Evolutionary conservation across 805 yeast genomes (phyloP).

Genomic region (Candida arabinofermentans): DNA sequence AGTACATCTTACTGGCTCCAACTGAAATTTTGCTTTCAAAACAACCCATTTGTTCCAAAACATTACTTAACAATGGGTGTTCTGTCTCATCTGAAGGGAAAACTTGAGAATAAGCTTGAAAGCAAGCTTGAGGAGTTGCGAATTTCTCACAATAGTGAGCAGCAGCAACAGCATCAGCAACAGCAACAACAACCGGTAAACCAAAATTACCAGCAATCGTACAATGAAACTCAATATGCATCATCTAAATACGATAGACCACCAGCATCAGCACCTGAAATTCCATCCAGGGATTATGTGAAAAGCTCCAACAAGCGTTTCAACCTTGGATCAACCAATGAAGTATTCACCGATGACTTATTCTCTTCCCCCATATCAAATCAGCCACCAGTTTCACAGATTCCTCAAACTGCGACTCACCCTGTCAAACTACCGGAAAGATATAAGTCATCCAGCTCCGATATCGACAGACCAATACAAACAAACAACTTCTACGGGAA

Average conservation of each 20-base stretch:
- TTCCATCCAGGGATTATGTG: not conserved
- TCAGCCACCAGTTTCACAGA: slow-evolving; percentile 17
- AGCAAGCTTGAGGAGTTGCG: not conserved
- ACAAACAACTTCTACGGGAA: slow-evolving; percentile 81
- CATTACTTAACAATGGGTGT: slow-evolving; percentile 24
- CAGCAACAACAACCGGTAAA: not conserved
- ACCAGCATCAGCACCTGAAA: not conserved
- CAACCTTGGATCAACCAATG: not conserved
- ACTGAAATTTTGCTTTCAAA: too few species aligned
- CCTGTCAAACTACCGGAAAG: slow-evolving; percentile 60
- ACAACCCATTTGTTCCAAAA: too few species aligned
- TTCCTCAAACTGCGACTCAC: slow-evolving; percentile 55
- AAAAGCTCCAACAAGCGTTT: not conserved
- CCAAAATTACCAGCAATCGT: not conserved
- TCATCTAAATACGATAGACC: not conserved
- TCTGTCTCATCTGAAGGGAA: slow-evolving; percentile 13
- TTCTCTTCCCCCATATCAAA: slow-evolving; percentile 20
- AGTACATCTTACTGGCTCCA: too few species aligned
- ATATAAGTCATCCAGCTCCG: slow-evolving; percentile 21
- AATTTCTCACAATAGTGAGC: not conserved
- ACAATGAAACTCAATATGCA: not conserved
- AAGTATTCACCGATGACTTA: slow-evolving; percentile 9
- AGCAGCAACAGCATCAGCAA: not conserved
- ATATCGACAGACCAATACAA: slow-evolving; percentile 47
- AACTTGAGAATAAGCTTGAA: slow-evolving; percentile 7